Evolutionary conservation across 192 early-diverging fungal species (phyloP), one percentile per base, ranked within the genome.

Genomic region (Rhizophlyctis rosea): DNA sequence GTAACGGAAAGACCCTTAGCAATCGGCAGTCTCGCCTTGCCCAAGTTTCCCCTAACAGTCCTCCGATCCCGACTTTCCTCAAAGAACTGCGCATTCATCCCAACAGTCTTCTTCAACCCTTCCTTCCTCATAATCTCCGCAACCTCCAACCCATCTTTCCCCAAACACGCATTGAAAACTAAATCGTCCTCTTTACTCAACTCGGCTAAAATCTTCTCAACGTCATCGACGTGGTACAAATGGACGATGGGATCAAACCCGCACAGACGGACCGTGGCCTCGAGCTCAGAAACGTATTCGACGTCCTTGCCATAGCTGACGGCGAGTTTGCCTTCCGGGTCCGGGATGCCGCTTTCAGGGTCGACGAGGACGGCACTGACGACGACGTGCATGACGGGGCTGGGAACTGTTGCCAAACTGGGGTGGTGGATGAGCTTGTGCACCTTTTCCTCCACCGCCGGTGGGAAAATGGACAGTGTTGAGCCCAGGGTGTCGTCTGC

Each of bases 201-300:
- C 47, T 14, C 52, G 3, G 11, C 25, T 27, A 74, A 56, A 9
- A 34, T 54, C 13, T 39, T 54, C 48, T 72, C 47, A 3, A 74
- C 62, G 52, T 74, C 70, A 47, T 74, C 72, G 11, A 72, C 68
- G 51, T 74, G 31, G 50, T 66, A 66, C 32, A 74, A n/a, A 30
- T 74, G 69, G 7, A 74, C 72, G 39, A 74, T 74, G 16, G 72
- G 72, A 47, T 74, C 72, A 28, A 36, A 74, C 35, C 55, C 33
- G 13, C 72, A 24, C 21, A 4, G 61, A 16, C 72, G 36, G 62
- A 74, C 72, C 24, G 73, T 73, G 7, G 57, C 36, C 48, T 74
- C 72, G 29, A 74, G 69, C 63, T 74, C 72, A 33, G 56, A 60
- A 16, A 73, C 71, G 50, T 73, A 73, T 34, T 68, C 71, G 1